phyloP scores from a whole-genome alignment of 352 stramenopile genomes.

The Phytophthora europaea region DNA sequence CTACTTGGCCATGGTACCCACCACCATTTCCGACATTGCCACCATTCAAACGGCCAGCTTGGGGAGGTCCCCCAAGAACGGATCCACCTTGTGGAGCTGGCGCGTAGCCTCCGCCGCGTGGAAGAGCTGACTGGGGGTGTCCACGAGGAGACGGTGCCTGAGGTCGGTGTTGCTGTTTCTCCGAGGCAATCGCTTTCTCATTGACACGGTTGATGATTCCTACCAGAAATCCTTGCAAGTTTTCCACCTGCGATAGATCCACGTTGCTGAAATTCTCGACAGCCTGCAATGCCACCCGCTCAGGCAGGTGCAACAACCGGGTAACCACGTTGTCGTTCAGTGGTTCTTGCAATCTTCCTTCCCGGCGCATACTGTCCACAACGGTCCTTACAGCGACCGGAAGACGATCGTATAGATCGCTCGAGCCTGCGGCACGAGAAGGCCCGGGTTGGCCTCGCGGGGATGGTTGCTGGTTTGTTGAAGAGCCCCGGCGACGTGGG shows the following conservation, averaged over 20 bases:
- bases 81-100: conserved; percentile 25
- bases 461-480: conserved; percentile 23
- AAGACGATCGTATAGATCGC: conserved; percentile 71
- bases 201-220: conserved; percentile 89
- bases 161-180: conserved; percentile 43
- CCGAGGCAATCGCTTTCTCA: conserved; percentile 60
- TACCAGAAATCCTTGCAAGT: conserved; percentile 83
- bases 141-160: conserved; percentile 38
- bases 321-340: conserved; percentile 86
- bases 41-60: conserved; percentile 34
- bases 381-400: conserved; percentile 54
- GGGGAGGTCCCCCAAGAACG: conserved; percentile 45
- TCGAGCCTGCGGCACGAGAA: conserved; percentile 20
- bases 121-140: conserved; percentile 18
- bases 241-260: conserved; percentile 79
- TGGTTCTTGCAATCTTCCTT: conserved; percentile 60
- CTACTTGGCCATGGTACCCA: conserved; percentile 33
- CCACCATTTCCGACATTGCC: conserved; percentile 24
- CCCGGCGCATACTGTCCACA: conserved; percentile 64
- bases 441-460: conserved; percentile 15
- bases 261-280: conserved; percentile 86
- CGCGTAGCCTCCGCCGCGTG: conserved; percentile 22
- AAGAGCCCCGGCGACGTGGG: conserved; percentile 48
- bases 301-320: conserved; percentile 73
- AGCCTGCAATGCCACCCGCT: conserved; percentile 66